Percentiles rank a stretch among this genome's conserved stretches.
phyloP scores from a whole-genome alignment of 2,329 filamentous ascomycete genomes.

The Aureobasidium sp. region DNA sequence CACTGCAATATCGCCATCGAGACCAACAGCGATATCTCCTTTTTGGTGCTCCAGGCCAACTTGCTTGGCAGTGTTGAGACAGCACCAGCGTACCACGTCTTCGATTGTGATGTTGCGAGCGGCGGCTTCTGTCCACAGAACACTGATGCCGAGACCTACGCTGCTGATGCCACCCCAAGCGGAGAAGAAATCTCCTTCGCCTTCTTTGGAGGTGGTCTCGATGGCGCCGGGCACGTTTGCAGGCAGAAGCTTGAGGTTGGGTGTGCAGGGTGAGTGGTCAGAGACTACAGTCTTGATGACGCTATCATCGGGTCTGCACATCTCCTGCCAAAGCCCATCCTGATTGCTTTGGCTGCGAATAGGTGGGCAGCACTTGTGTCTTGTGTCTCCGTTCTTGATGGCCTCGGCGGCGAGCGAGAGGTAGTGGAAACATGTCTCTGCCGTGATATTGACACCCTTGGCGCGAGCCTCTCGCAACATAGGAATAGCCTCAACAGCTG shows the following conservation, averaged over 20 bases:
- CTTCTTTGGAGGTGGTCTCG: conserved; percentile 28
- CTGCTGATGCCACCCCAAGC: conserved; percentile 96
- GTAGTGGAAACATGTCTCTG: conserved; percentile 95
- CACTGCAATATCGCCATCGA: conserved; percentile 85
- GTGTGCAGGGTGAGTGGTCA: conserved; percentile 94
- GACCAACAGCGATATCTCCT: conserved; percentile 70
- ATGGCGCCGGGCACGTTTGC: conserved; percentile 50
- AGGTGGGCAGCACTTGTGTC: conserved; percentile 92
- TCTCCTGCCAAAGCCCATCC: conserved; percentile 78
- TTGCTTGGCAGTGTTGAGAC: conserved; percentile 77
- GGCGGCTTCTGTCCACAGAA: conserved; percentile 69
- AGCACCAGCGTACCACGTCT: conserved; percentile 81
- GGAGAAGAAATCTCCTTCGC: conserved; percentile 79
- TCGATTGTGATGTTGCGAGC: conserved; percentile 53
- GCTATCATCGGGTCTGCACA: conserved; percentile 56
- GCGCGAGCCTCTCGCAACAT: conserved; percentile 55
- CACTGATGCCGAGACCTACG: conserved; percentile 84
- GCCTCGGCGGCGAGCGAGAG: conserved; percentile 75
- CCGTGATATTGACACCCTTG: conserved; percentile 75
- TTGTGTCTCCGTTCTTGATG: conserved; percentile 75
- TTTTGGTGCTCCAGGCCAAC: conserved; percentile 77
- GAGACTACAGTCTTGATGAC: conserved; percentile 89
- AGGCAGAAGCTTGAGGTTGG: conserved; percentile 83
- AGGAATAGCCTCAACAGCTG: conserved; percentile 48
- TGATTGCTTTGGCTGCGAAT: conserved; percentile 78